Conservation (phyloP, 129 eudicot species). For the Lactuca saligna region DNA sequence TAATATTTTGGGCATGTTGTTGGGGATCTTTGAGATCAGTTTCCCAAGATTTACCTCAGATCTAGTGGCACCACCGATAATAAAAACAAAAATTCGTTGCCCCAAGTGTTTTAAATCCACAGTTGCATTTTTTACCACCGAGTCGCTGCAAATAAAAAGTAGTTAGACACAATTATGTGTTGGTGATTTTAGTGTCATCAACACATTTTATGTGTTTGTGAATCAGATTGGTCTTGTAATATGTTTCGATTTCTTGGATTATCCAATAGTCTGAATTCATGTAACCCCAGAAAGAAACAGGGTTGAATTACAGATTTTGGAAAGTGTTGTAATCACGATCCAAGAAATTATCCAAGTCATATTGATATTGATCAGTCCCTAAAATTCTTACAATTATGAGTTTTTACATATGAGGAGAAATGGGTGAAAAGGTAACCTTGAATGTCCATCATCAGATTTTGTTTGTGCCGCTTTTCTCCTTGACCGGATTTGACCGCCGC, state of each 20-base stretch:
- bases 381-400: not conserved
- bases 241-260: too few relatives aligned
- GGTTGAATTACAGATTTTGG: too few relatives aligned
- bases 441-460: slow-evolving; percentile 75
- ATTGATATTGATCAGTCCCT: too few relatives aligned
- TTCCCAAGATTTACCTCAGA: slow-evolving; percentile 64
- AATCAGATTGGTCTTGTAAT: too few relatives aligned
- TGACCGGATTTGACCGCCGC: slow-evolving; percentile 70
- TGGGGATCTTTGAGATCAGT: not conserved
- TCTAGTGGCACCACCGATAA: slow-evolving; percentile 95
- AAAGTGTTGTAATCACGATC: too few relatives aligned
- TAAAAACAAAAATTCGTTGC: slow-evolving; percentile 81
- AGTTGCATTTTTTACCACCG: slow-evolving; percentile 45
- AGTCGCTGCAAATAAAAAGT: slow-evolving; percentile 54
- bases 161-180: too few relatives aligned
- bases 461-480: slow-evolving; percentile 75
- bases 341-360: too few relatives aligned
- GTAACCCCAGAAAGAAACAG: too few relatives aligned
- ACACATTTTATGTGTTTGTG: too few relatives aligned
- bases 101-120: slow-evolving; percentile 88
- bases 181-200: too few relatives aligned
- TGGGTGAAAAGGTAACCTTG: slow-evolving; percentile 44
- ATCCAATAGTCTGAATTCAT: too few relatives aligned
- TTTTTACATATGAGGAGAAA: slow-evolving; percentile 1
- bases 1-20: too few relatives aligned